Evolutionary conservation across 306 rosid genomes (phyloP).

Genomic region (Adenanthera pavonina): DNA sequence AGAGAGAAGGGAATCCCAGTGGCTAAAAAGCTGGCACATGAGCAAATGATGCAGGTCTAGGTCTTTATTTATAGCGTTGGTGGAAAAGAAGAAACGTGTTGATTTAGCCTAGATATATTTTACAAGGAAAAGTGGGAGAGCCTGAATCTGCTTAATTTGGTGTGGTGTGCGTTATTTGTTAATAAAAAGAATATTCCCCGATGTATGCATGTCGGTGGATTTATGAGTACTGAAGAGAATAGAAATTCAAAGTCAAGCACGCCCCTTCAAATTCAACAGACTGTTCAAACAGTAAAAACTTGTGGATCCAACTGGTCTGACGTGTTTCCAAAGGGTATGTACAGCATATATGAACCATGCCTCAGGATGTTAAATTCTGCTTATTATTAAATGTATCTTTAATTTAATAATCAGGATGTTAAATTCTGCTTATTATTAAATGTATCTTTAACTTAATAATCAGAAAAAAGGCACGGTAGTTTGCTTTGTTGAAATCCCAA

Average conservation of each 20-base stretch:
- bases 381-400: background rate
- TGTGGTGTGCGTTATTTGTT: background rate
- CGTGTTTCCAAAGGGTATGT: background rate
- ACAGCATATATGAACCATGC: too few relatives aligned
- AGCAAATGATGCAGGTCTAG: conserved; percentile 7
- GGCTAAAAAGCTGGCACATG: conserved; percentile 10
- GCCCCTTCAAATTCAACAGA: conserved; percentile 17
- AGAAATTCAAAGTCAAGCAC: conserved; percentile 53
- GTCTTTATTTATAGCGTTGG: background rate
- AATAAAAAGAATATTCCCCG: background rate
- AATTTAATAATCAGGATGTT: background rate
- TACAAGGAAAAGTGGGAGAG: background rate
- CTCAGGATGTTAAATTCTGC: too few relatives aligned
- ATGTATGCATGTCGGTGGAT: background rate
- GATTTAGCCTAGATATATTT: background rate
- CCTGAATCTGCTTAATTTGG: background rate
- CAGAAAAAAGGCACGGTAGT: background rate
- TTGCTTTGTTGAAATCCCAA: background rate
- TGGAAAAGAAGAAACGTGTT: conserved; percentile 5
- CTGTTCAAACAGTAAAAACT: background rate
- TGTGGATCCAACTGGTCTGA: background rate
- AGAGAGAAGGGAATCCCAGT: conserved; percentile 38
- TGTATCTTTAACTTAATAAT: background rate
- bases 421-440: too few relatives aligned
- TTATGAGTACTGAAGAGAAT: background rate